These are phyloP conservation scores for Epichloe uncinata DNA, from an alignment of 2,329 filamentous ascomycete genomes.

Conservation along the genomic window DNA sequence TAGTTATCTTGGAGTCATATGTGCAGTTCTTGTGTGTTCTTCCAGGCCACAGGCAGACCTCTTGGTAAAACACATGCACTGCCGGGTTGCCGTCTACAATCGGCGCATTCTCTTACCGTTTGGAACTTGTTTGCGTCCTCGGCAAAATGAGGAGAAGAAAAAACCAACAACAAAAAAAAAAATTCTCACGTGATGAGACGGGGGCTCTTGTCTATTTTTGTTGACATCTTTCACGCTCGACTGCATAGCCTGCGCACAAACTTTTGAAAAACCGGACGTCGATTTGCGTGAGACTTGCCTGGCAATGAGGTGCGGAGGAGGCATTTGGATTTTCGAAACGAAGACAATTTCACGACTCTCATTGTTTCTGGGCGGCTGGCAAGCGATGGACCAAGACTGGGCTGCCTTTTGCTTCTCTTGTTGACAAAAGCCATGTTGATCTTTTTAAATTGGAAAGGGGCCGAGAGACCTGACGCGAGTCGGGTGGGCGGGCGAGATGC, in stretches of 20 bases:
- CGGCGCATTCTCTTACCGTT: no score
- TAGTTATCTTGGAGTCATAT: no score
- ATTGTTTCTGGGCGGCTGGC: not conserved
- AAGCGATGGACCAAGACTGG: not conserved
- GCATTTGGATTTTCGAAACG: not conserved
- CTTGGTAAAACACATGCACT: no score
- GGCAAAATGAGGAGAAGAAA: no score
- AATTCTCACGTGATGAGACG: not conserved
- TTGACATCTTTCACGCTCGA: not conserved
- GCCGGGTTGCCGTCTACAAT: no score
- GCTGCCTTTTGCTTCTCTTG: not conserved
- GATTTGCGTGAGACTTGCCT: not conserved
- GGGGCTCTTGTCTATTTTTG: not conserved
- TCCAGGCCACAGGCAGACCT: no score
- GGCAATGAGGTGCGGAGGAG: not conserved
- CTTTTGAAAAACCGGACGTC: not conserved
- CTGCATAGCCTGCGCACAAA: conserved; percentile 3
- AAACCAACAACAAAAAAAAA: not conserved
- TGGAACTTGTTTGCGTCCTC: no score
- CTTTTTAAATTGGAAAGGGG: not conserved
- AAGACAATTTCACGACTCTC: not conserved
- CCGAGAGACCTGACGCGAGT: not conserved
- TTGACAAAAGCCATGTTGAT: not conserved
- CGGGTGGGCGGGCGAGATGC: not conserved
- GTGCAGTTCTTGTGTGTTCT: no score